phyloP scores from a whole-genome alignment of 75 land plant species.

The Pinus tabuliformis region DNA sequence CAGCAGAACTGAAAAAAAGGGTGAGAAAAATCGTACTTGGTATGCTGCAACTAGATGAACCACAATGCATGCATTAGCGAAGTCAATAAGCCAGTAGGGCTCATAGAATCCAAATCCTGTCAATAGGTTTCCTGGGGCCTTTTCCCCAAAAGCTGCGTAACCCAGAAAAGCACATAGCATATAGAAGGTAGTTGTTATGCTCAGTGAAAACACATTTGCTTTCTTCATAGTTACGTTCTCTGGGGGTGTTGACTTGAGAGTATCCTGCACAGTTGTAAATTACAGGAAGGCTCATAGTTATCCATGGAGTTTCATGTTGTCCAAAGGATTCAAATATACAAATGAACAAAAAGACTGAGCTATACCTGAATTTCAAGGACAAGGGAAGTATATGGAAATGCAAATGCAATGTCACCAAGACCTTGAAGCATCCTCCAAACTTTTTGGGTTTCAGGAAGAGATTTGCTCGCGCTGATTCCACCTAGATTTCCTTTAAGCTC shows the following conservation, averaged over 20 bases:
- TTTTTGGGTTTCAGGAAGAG: too few relatives aligned
- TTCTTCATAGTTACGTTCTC: conserved; percentile 53
- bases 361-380: too few relatives aligned
- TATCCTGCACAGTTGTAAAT: too few relatives aligned
- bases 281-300: background rate
- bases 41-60: conserved; percentile 77
- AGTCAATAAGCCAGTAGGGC: conserved; percentile 70
- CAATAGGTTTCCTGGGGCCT: conserved; percentile 52
- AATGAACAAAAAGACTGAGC: background rate
- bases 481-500: background rate
- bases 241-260: conserved; percentile 12
- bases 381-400: too few relatives aligned
- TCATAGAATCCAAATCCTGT: conserved; percentile 38
- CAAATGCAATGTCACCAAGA: too few relatives aligned
- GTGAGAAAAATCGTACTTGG: conserved; percentile 38
- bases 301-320: background rate
- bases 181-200: conserved; percentile 15
- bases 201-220: conserved; percentile 43
- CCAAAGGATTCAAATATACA: background rate
- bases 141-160: conserved; percentile 81
- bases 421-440: too few relatives aligned
- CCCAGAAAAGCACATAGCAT: too few relatives aligned
- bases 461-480: too few relatives aligned
- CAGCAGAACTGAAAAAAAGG: conserved; percentile 6
- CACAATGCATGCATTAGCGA: conserved; percentile 11